Conservation (phyloP, 2,329 filamentous ascomycete species). For the Lasiodiplodia sp. region DNA sequence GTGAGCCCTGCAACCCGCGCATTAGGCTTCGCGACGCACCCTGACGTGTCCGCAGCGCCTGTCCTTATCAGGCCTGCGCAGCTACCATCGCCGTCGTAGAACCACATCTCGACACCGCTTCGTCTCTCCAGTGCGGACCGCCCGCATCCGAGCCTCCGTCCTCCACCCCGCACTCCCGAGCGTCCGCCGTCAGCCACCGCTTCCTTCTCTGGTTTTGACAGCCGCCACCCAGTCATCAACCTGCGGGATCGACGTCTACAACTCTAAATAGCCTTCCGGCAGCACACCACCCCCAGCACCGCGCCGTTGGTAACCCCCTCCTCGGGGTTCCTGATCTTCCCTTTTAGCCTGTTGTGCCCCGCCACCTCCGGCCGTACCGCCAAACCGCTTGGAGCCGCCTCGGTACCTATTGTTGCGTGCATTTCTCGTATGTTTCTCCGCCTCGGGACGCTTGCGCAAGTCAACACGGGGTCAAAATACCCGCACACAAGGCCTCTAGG, state of each 20-base stretch:
- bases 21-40: slow-evolving; percentile 9
- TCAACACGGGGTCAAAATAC: slow-evolving; percentile 5
- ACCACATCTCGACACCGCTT: slow-evolving; percentile 11
- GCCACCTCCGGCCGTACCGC: slow-evolving; percentile 14
- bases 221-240: slow-evolving; percentile 12
- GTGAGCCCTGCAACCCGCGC: neutral
- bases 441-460: neutral
- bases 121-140: neutral
- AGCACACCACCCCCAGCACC: neutral
- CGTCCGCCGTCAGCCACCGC: slow-evolving; percentile 7
- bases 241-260: slow-evolving; percentile 6
- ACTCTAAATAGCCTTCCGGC: neutral
- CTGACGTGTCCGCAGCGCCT: neutral
- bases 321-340: slow-evolving; percentile 19
- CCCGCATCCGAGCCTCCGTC: slow-evolving; percentile 5
- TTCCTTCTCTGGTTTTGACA: neutral
- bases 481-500: neutral
- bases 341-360: slow-evolving; percentile 29
- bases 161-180: slow-evolving; percentile 5
- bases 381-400: slow-evolving; percentile 20
- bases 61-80: slow-evolving; percentile 4
- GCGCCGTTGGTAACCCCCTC: neutral
- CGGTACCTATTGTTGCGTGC: slow-evolving; percentile 3
- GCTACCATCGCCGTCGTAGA: slow-evolving; percentile 15
- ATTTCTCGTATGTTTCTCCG: slow-evolving; percentile 22